Conservation (phyloP, 2,329 filamentous ascomycete species). For the Fusarium humuli region DNA sequence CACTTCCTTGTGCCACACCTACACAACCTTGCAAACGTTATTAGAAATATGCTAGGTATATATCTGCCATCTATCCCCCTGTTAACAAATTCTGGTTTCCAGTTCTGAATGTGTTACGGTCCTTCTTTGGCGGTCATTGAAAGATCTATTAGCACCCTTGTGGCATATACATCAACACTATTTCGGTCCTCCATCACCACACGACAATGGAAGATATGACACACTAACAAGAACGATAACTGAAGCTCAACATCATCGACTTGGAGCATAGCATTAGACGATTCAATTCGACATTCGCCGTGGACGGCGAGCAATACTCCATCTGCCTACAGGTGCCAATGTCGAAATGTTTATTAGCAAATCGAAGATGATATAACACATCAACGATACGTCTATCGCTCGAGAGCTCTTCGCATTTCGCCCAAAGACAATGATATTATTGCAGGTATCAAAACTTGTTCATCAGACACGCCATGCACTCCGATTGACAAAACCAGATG, state of each 20-base stretch:
- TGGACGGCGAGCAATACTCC: neutral
- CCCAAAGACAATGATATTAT: slow-evolving; percentile 43
- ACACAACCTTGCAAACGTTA: slow-evolving; percentile 32
- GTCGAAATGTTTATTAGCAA: neutral
- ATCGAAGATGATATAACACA: neutral
- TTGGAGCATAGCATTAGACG: neutral
- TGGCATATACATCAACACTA: neutral
- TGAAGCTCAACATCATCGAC: neutral
- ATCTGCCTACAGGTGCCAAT: neutral
- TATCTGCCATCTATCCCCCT: slow-evolving; percentile 34
- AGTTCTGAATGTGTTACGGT: neutral
- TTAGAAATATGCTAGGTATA: slow-evolving; percentile 25
- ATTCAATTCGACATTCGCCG: neutral
- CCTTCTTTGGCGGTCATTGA: neutral
- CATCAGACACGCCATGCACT: slow-evolving; percentile 36
- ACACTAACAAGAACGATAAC: neutral
- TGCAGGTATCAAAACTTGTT: slow-evolving; percentile 46
- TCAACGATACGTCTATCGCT: neutral
- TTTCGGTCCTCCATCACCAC: neutral
- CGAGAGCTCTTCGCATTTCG: neutral
- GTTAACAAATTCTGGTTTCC: neutral
- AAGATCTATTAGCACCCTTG: neutral
- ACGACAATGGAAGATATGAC: neutral
- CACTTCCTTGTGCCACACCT: slow-evolving; percentile 47
- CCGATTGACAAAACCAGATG: slow-evolving; percentile 30